A percentile compares a stretch with the other conserved stretches of the same genome.
Conservation (phyloP, 441 rosid genomes). For the Theobroma grandiflorum region DNA sequence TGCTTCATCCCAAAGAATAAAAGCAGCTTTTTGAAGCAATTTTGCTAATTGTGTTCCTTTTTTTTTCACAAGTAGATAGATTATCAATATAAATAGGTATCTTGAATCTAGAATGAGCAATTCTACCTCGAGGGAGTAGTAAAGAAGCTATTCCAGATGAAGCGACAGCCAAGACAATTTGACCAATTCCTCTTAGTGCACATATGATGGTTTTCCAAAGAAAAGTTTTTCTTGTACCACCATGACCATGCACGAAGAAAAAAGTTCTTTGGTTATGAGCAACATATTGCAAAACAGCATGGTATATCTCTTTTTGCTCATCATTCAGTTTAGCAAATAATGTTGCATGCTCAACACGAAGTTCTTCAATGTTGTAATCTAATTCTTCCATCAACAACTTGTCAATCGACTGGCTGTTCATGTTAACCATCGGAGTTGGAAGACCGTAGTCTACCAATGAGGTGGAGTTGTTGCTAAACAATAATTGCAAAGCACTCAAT, state of each 20-base stretch:
- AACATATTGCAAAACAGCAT: background rate
- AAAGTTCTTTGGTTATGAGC: background rate
- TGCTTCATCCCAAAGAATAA: too few relatives aligned
- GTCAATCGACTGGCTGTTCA: too few relatives aligned
- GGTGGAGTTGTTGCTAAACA: too few relatives aligned
- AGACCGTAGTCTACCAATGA: too few relatives aligned
- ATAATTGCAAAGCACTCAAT: background rate
- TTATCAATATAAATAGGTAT: background rate
- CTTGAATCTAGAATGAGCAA: background rate
- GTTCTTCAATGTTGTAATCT: background rate
- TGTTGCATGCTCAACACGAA: background rate
- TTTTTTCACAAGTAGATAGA: too few relatives aligned
- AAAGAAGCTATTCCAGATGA: background rate
- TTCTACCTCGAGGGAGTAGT: background rate
- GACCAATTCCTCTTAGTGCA: background rate
- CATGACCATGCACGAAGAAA: background rate
- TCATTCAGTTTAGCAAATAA: background rate
- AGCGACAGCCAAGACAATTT: background rate
- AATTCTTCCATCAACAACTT: background rate
- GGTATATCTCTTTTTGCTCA: background rate
- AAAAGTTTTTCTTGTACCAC: background rate
- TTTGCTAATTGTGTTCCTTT: background rate
- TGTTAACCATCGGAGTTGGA: too few relatives aligned
- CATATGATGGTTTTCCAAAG: background rate
- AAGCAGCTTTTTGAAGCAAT: background rate